Evolutionary conservation across 2,329 filamentous ascomycete genomes (phyloP), one percentile per base, ranked within the genome.

Genomic region (Colletotrichum shisoi): DNA sequence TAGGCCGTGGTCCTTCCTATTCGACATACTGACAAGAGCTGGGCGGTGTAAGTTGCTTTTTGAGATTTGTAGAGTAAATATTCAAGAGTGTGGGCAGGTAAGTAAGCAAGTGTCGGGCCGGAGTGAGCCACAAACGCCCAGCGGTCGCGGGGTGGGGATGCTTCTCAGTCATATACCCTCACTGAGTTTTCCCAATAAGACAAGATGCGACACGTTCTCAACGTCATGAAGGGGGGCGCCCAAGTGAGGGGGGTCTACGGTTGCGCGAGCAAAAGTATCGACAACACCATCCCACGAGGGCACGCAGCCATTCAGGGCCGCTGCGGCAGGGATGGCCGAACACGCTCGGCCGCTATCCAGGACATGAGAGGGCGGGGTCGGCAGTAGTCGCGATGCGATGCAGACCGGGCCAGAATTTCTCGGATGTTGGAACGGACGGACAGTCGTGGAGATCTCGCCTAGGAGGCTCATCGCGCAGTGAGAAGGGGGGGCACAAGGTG

Each of bases 1-100:
- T 3, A 58, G 46, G 3, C 63, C 60, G 17, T 67, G 63, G 9
- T 67, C 59, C 24, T 63, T 63, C 3, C 60, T 46, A 42, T 53
- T 58, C 1, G 63, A 67, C 59, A 67, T 67, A 4, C 15, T 46
- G 34, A 31, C 27, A 2, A 17, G 13, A 27, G 13, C 9, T 24
- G 7, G 24, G 4, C 24, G 49, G 9, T 31, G 17, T 19, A 44
- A 12, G 19, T 42, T n/a, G 48, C n/a, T n/a, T 3, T 40, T 3
- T 40, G 13, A 6, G 21, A 15, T 21, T 15, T 8, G 27, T 31
- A 2, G n/a, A 31, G 27, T 31, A 31, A 31, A 8, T 34, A 17
- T 37, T 9, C 5, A 21, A 15, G 3, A 17, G 8, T 5, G 3
- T 40, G 17, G 31, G 49, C 11, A n/a, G 31, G 13, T 31, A 8